phyloP scores from a whole-genome alignment of 176 grass and related monocot genomes.

The Oryza australiensis region DNA sequence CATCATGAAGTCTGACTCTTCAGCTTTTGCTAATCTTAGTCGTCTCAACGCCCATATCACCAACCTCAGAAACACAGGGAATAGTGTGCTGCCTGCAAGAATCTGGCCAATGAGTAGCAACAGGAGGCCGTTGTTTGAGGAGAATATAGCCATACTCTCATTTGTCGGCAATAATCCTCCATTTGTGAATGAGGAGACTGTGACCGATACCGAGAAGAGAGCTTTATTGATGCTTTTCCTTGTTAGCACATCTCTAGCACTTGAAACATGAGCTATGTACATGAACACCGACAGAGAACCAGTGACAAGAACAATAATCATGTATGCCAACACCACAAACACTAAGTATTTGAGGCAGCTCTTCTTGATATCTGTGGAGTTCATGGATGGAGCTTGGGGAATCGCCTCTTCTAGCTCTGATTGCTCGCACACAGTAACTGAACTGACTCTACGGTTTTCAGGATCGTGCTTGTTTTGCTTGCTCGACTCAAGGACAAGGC shows the following conservation, averaged over 20 bases:
- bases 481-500: slow-evolving; percentile 22
- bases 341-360: slow-evolving; percentile 38
- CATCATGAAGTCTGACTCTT: slow-evolving; percentile 37
- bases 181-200: slow-evolving; percentile 77
- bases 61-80: slow-evolving; percentile 62
- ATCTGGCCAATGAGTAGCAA: slow-evolving; percentile 54
- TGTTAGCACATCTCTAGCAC: slow-evolving; percentile 51
- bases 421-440: slow-evolving; percentile 20
- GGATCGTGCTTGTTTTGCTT: slow-evolving; percentile 9
- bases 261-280: slow-evolving; percentile 52
- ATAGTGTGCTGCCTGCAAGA: slow-evolving; percentile 60
- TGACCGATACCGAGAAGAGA: slow-evolving; percentile 48
- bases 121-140: slow-evolving; percentile 54
- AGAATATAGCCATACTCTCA: slow-evolving; percentile 78
- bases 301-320: slow-evolving; percentile 28
- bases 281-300: slow-evolving; percentile 45
- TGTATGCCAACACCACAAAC: slow-evolving; percentile 40
- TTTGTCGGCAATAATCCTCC: slow-evolving; percentile 68
- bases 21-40: neutral
- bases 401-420: slow-evolving; percentile 27
- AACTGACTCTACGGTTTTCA: slow-evolving; percentile 18
- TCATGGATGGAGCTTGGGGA: neutral
- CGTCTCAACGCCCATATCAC: slow-evolving; percentile 25
- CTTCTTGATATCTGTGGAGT: neutral
- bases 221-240: slow-evolving; percentile 48